Evolutionary conservation across 2,329 filamentous ascomycete species (phyloP).

Genomic region (Fusarium burgessii): DNA sequence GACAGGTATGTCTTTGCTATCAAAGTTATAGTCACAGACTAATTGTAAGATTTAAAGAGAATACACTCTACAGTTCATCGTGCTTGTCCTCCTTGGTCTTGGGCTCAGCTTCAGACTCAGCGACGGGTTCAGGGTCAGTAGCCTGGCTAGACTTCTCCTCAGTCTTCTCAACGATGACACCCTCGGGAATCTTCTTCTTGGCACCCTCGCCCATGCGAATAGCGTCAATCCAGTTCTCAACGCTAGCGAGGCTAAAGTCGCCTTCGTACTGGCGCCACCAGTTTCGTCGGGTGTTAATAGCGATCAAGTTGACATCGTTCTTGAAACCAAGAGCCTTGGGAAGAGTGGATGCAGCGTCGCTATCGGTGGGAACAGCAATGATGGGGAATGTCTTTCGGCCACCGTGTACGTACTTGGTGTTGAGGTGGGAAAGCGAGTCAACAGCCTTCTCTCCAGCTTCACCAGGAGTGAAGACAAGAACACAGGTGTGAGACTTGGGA

Average conservation of each 20-base stretch:
- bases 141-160: constrained; percentile 31
- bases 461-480: constrained; percentile 78
- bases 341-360: constrained; percentile 57
- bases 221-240: constrained; percentile 91
- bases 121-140: constrained; percentile 44
- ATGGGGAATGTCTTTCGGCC: constrained; percentile 84
- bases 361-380: constrained; percentile 74
- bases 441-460: constrained; percentile 69
- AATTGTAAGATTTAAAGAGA: constrained; percentile 34
- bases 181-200: constrained; percentile 79
- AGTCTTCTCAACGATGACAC: constrained; percentile 60
- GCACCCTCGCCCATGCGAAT: constrained; percentile 88
- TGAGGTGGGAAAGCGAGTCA: constrained; percentile 75
- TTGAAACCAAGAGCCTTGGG: constrained; percentile 67
- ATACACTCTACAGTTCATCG: constrained; percentile 61
- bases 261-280: constrained; percentile 86
- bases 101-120: constrained; percentile 43
- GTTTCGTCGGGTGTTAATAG: constrained; percentile 83
- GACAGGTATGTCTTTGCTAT: constrained; percentile 38
- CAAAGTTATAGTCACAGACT: constrained; percentile 35
- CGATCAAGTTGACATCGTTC: constrained; percentile 76
- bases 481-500: constrained; percentile 82
- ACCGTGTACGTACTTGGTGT: constrained; percentile 77
- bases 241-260: constrained; percentile 67
- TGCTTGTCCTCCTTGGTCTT: constrained; percentile 53